phyloP scores from a whole-genome alignment of 441 rosid genomes.

The Croton laevigatus region DNA sequence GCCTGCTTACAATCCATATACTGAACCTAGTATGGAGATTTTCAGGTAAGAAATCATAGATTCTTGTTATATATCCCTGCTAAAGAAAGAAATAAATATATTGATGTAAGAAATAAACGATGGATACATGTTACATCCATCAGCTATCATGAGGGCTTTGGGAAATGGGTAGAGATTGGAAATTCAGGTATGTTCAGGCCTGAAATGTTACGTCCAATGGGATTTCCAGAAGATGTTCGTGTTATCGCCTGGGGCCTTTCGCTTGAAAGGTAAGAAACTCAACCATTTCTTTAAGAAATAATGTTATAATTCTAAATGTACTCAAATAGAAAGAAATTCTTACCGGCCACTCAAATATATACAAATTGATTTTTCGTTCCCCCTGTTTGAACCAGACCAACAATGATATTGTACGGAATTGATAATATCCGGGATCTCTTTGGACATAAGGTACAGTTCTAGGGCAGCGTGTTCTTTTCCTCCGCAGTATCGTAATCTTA shows the following conservation, averaged over 20 bases:
- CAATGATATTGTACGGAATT: slow-evolving; percentile 80
- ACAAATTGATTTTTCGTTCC: slow-evolving; percentile 10
- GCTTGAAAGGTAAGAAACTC: slow-evolving; percentile 69
- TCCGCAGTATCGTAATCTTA: background rate
- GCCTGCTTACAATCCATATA: slow-evolving; percentile 97
- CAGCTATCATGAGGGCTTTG: slow-evolving; percentile 84
- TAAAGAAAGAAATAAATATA: background rate
- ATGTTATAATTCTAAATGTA: background rate
- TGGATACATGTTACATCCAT: background rate
- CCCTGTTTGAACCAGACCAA: slow-evolving; percentile 55
- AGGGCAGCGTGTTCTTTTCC: background rate
- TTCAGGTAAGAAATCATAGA: slow-evolving; percentile 55
- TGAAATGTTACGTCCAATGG: slow-evolving; percentile 95
- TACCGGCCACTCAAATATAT: background rate
- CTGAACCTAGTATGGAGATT: slow-evolving; percentile 97
- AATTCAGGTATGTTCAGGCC: slow-evolving; percentile 98
- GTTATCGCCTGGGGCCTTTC: slow-evolving; percentile 98
- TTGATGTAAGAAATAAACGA: slow-evolving; percentile 3
- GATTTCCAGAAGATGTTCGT: slow-evolving; percentile 81
- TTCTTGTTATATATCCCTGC: background rate
- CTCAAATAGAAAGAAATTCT: background rate
- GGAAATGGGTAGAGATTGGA: slow-evolving; percentile 93
- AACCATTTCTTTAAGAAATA: background rate
- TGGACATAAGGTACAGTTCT: slow-evolving; percentile 72
- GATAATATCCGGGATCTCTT: slow-evolving; percentile 89